phyloP scores from a whole-genome alignment of 1,139 yeast genomes.

The Trichomonascaceae sp. region DNA sequence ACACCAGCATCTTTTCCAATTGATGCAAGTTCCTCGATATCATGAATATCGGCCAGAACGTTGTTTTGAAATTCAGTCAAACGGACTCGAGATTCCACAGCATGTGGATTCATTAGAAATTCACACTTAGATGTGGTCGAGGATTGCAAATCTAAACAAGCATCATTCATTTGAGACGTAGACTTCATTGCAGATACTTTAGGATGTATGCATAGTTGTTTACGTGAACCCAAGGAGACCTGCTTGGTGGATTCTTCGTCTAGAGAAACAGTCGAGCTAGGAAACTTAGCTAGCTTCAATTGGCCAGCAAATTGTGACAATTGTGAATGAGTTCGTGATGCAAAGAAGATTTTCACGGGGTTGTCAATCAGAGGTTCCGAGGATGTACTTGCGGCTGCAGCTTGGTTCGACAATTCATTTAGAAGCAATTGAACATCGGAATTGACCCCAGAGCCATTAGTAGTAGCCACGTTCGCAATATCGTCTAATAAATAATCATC shows the following conservation, averaged over 20 bases:
- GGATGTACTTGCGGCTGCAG: not conserved
- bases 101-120: slow-evolving; percentile 38
- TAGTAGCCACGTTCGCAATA: slow-evolving; percentile 10
- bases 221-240: slow-evolving; percentile 56
- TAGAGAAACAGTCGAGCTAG: slow-evolving; percentile 43
- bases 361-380: slow-evolving; percentile 12
- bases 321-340: slow-evolving; percentile 92
- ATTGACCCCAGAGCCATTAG: slow-evolving; percentile 16
- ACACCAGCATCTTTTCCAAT: slow-evolving; percentile 53
- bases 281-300: slow-evolving; percentile 54
- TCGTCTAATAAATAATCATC: slow-evolving; percentile 36
- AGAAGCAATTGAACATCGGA: slow-evolving; percentile 18
- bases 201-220: slow-evolving; percentile 75
- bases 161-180: slow-evolving; percentile 65
- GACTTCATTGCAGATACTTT: slow-evolving; percentile 47
- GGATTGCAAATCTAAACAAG: slow-evolving; percentile 69
- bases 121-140: slow-evolving; percentile 41
- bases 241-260: slow-evolving; percentile 24
- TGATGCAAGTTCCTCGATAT: slow-evolving; percentile 70
- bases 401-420: slow-evolving; percentile 12
- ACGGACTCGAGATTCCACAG: slow-evolving; percentile 30
- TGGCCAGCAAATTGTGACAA: slow-evolving; percentile 76
- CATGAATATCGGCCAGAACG: slow-evolving; percentile 57
- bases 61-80: slow-evolving; percentile 52
- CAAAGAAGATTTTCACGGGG: slow-evolving; percentile 46